phyloP scores from a whole-genome alignment of 345 rosid species.

The Eucalyptus victrix region DNA sequence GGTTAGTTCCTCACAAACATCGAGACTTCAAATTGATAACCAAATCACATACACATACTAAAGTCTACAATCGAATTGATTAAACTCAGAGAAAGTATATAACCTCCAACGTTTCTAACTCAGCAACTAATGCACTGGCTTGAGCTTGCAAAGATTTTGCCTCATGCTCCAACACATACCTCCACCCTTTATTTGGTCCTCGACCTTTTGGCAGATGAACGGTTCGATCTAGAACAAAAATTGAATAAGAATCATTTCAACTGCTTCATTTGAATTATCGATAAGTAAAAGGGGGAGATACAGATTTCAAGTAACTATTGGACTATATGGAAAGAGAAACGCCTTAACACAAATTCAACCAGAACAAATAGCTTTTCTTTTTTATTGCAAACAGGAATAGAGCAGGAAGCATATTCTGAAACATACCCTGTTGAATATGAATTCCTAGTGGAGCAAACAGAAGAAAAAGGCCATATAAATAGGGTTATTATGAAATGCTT shows the following conservation, averaged over 20 bases:
- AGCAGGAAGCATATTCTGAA: not conserved
- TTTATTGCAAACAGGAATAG: not conserved
- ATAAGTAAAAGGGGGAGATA: not conserved
- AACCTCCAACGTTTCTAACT: not conserved
- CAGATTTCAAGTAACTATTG: not conserved
- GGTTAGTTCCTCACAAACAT: not conserved
- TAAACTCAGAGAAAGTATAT: not conserved
- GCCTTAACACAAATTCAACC: not conserved
- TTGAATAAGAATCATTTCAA: not conserved
- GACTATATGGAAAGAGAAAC: not conserved
- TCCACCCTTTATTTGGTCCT: not conserved
- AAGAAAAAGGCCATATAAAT: not conserved
- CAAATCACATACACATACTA: not conserved
- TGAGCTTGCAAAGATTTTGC: not conserved
- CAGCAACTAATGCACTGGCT: not conserved
- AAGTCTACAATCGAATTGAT: not conserved
- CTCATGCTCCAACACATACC: not conserved
- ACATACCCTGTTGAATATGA: not conserved
- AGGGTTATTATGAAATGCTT: not conserved
- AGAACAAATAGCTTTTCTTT: not conserved
- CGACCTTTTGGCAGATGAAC: not conserved
- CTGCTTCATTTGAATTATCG: not conserved
- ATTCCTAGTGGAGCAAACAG: not conserved
- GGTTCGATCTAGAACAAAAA: not conserved
- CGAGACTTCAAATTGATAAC: not conserved